Conservation (phyloP, 2,329 filamentous ascomycete species). For the Dactylellina haptotyla region DNA sequence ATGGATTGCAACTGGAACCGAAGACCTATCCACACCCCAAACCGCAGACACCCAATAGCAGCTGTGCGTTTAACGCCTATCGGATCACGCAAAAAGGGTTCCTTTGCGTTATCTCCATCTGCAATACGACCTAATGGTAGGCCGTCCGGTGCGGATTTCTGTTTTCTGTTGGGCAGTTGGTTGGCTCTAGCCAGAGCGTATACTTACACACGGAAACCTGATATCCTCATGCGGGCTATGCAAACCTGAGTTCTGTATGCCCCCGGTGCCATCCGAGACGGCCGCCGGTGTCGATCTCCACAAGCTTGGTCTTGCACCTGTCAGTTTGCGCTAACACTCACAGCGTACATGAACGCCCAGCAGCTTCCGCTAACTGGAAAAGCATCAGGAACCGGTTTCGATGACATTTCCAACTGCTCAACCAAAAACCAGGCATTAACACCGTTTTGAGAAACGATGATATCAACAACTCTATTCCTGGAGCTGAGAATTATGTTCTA, state of each 20-base stretch:
- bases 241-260: constrained; percentile 15
- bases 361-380: not conserved
- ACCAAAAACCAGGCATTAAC: constrained; percentile 3
- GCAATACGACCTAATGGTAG: constrained; percentile 45
- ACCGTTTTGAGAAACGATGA: constrained; percentile 28
- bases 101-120: constrained; percentile 51
- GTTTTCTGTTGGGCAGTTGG: constrained; percentile 22
- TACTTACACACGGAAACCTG: not conserved
- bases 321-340: constrained; percentile 22
- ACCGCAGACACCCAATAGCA: constrained; percentile 32
- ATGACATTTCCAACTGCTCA: constrained; percentile 11
- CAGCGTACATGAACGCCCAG: not conserved
- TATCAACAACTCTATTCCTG: constrained; percentile 48
- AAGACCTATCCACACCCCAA: constrained; percentile 38
- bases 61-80: constrained; percentile 52
- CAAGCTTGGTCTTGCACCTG: constrained; percentile 30
- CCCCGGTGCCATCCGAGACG: constrained; percentile 51
- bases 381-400: constrained; percentile 37
- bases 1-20: constrained; percentile 50
- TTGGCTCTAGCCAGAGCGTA: too few relatives aligned
- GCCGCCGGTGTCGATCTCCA: constrained; percentile 42
- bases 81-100: constrained; percentile 47
- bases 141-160: not conserved
- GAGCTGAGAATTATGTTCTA: constrained; percentile 20
- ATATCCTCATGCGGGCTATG: constrained; percentile 29